A percentile compares a stretch with the other conserved stretches of the same genome.
Evolutionary conservation across 352 stramenopile species (phyloP).

Genomic region (Pythium coloratum): DNA sequence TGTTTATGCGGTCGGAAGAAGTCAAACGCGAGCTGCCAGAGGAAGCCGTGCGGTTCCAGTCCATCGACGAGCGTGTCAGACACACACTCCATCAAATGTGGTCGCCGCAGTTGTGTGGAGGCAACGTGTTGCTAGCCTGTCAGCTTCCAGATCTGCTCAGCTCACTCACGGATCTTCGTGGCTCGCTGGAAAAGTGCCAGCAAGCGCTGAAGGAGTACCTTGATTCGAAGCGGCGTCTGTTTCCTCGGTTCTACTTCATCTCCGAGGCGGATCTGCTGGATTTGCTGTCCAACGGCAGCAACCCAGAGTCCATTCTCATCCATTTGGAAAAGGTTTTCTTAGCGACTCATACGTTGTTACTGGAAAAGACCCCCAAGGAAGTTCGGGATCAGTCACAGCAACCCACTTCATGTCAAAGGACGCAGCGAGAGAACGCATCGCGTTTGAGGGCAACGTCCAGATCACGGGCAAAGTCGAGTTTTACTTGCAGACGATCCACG

Average conservation of each 20-base stretch:
- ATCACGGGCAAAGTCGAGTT: constrained; percentile 95
- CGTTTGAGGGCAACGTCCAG: constrained; percentile 87
- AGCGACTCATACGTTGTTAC: constrained; percentile 58
- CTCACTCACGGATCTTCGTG: constrained; percentile 73
- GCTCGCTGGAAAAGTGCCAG: constrained; percentile 90
- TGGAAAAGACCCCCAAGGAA: constrained; percentile 39
- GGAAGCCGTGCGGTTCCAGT: constrained; percentile 86
- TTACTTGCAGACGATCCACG: constrained; percentile 93
- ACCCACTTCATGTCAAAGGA: constrained; percentile 91
- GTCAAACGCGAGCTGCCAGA: constrained; percentile 93
- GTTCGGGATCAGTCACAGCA: constrained; percentile 42
- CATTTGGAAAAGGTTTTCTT: constrained; percentile 92
- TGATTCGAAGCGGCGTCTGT: constrained; percentile 90
- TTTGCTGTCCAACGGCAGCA: constrained; percentile 92
- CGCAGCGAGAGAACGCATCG: constrained; percentile 84
- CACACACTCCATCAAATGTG: constrained; percentile 79
- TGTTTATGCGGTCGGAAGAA: constrained; percentile 95
- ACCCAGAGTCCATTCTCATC: constrained; percentile 86
- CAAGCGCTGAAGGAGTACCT: constrained; percentile 94
- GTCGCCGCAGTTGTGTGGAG: constrained; percentile 46
- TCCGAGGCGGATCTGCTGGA: constrained; percentile 94
- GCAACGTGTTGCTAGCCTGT: constrained; percentile 82
- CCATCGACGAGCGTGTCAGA: constrained; percentile 80
- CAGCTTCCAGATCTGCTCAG: constrained; percentile 75
- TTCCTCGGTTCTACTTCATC: constrained; percentile 96